Base-by-base conservation (phyloP, 192 early-diverging fungal species). In the Martensiomyces pterosporus region DNA sequence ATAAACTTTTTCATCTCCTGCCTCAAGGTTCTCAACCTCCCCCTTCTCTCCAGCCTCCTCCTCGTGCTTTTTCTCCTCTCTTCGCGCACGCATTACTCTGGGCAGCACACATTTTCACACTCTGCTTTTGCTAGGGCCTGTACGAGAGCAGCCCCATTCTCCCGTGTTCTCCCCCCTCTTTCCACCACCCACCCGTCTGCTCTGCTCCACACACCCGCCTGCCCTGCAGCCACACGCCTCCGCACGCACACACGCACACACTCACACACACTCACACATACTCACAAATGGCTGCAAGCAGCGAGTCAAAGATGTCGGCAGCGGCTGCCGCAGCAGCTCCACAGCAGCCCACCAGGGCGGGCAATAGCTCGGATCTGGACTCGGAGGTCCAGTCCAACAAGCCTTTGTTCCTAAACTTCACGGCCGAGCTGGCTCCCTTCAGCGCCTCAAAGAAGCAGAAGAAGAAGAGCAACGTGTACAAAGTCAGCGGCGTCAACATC, bases 401-500 rank as follows among this genome's bases (percentile, higher is more conserved):
- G 46, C 77, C 77, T 49, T 34, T 79, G 55, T 79, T 76, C 47
- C 59, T 79, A 22, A 79, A 75, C 57, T 76, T 79, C 26, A 72
- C 73, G 12, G 64, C 77, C 3, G 77, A 70, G 49, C 59, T 79
- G 13, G 57, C 54, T 12, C 59, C 72, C 35, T 60, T 75, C 42
- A 64, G 29, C 40, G 49, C 64, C 12, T 25, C 51, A 50, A 64
- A 64, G 50, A 67, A 56, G 42, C 61, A 58, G 23, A 75, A 79
- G 56, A 53, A 41, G 18, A 73, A 68, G 42, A 39, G 44, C 24
- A 63, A 69, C 48, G 67, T 75, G 24, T 83, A 83, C 61, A 70
- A 75, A 52, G 78, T 87, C 17, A 82, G 79, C 59, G 85, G 85
- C 6, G 79, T 87, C 34, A 87, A 87, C 45, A 85, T 87, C 46